phyloP scores from a whole-genome alignment of 352 stramenopile genomes.

The Phytopythium oedochilum region DNA sequence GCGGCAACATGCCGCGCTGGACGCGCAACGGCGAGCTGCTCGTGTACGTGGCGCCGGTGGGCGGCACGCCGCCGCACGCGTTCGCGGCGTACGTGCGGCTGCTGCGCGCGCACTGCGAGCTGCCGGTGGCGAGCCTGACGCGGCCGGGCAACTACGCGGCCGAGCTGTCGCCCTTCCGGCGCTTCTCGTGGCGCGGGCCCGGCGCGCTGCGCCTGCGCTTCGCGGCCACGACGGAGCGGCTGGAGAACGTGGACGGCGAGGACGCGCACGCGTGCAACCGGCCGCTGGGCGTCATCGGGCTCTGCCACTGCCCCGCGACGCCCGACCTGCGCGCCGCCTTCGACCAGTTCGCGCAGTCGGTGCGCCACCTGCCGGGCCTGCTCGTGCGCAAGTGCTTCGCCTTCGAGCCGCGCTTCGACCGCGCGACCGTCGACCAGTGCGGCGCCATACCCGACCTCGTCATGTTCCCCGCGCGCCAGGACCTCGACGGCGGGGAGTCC shows the following conservation, averaged over 20 bases:
- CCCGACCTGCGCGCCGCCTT: conserved; percentile 49
- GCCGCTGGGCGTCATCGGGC: conserved; percentile 68
- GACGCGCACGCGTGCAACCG: conserved; percentile 68
- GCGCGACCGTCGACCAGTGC: conserved; percentile 47
- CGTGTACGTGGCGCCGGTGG: conserved; percentile 79
- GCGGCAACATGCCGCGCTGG: conserved; percentile 45
- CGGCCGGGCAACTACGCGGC: conserved; percentile 68
- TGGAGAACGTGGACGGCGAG: conserved; percentile 60
- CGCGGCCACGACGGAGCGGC: conserved; percentile 50
- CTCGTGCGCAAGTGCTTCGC: conserved; percentile 81
- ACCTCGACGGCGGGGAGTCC: conserved; percentile 53
- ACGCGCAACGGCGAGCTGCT: conserved; percentile 67
- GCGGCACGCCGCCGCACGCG: conserved; percentile 48
- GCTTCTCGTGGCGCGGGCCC: conserved; percentile 58
- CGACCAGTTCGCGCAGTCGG: conserved; percentile 60
- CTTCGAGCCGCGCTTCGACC: conserved; percentile 79
- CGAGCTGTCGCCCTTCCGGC: conserved; percentile 79
- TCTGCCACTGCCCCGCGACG: conserved; percentile 78
- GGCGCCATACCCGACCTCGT: conserved; percentile 58
- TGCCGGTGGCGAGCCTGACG: conserved; percentile 65
- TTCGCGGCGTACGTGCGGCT: conserved; percentile 59
- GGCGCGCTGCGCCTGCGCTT: conserved; percentile 67
- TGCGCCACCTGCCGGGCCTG: conserved; percentile 58
- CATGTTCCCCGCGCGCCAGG: conserved; percentile 79
- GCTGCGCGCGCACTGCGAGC: conserved; percentile 43